These are phyloP conservation scores for Xylaria sp. DNA, from an alignment of 2,329 filamentous ascomycete genomes.

Conservation along the genomic window DNA sequence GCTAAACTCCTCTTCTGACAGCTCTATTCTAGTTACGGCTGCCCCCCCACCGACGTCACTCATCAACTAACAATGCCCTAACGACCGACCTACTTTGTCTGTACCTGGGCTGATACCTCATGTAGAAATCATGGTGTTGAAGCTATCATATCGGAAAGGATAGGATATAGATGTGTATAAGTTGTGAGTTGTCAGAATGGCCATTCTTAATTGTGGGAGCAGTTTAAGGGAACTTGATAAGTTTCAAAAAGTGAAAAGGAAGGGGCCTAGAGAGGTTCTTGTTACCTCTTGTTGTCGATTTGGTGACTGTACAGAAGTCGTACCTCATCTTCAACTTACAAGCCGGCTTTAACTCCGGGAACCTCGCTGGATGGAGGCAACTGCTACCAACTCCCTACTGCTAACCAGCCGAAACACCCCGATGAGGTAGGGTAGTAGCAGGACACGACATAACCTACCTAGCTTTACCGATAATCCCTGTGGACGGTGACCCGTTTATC, in stretches of 20 bases:
- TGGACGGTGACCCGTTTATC: conserved; percentile 26
- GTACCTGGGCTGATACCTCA: conserved; percentile 11
- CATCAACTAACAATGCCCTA: background rate
- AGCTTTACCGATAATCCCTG: conserved; percentile 18
- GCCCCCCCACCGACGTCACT: conserved; percentile 34
- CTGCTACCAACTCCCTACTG: conserved; percentile 1
- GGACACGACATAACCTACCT: background rate
- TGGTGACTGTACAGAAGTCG: conserved; percentile 8
- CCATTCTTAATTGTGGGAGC: background rate
- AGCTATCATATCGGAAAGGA: background rate
- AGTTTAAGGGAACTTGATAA: background rate
- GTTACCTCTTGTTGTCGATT: background rate
- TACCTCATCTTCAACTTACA: conserved; percentile 17
- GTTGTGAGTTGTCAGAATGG: background rate
- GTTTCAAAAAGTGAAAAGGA: background rate
- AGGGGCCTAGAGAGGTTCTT: background rate
- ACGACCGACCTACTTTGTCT: background rate
- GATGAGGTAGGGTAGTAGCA: conserved; percentile 27
- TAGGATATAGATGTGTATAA: background rate
- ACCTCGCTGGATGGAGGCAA: conserved; percentile 15
- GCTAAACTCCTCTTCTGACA: conserved; percentile 17
- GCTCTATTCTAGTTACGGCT: conserved; percentile 10
- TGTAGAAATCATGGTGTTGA: background rate
- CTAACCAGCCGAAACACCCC: conserved; percentile 28
- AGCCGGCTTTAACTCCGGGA: conserved; percentile 28